Percentiles rank a stretch among this genome's conserved stretches.
Evolutionary conservation across 2,329 filamentous ascomycete species (phyloP).

Genomic region (Diaporthe ampelina): DNA sequence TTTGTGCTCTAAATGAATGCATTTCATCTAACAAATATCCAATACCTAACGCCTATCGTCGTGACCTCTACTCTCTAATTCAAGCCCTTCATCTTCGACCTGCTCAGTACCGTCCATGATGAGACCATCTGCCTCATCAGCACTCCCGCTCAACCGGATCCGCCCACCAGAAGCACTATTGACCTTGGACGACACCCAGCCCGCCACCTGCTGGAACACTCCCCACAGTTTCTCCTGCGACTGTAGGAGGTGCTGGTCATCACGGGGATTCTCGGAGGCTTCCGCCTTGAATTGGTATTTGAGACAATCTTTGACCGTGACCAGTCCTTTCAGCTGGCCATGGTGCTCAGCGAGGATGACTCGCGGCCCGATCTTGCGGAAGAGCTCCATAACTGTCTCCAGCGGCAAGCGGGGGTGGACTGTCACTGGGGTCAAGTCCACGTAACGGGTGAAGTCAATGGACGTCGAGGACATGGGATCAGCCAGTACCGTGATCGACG

Average conservation of each 20-base stretch:
- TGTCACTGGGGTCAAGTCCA: constrained; percentile 89
- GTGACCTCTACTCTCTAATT: constrained; percentile 39
- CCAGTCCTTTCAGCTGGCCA: constrained; percentile 84
- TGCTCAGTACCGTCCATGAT: constrained; percentile 68
- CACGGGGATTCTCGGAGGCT: constrained; percentile 80
- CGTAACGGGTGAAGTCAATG: constrained; percentile 87
- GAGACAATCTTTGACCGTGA: constrained; percentile 96
- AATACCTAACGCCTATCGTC: constrained; percentile 19
- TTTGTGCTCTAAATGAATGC: not conserved
- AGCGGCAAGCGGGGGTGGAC: constrained; percentile 92
- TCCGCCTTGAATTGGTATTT: constrained; percentile 98
- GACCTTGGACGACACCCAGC: constrained; percentile 72
- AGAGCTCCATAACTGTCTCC: constrained; percentile 98
- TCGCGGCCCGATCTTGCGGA: constrained; percentile 96
- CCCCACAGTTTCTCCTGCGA: constrained; percentile 77
- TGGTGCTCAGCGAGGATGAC: constrained; percentile 94
- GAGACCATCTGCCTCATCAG: constrained; percentile 52
- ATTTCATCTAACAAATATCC: constrained; percentile 7
- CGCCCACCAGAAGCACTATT: constrained; percentile 67
- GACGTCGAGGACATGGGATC: constrained; percentile 52
- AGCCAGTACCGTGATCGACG: constrained; percentile 60
- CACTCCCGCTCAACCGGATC: constrained; percentile 63
- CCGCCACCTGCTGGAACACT: constrained; percentile 64
- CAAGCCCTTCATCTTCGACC: constrained; percentile 55
- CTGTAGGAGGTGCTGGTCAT: constrained; percentile 68